Conservation (phyloP, 2,329 filamentous ascomycete species). For the Venturia asperata region DNA sequence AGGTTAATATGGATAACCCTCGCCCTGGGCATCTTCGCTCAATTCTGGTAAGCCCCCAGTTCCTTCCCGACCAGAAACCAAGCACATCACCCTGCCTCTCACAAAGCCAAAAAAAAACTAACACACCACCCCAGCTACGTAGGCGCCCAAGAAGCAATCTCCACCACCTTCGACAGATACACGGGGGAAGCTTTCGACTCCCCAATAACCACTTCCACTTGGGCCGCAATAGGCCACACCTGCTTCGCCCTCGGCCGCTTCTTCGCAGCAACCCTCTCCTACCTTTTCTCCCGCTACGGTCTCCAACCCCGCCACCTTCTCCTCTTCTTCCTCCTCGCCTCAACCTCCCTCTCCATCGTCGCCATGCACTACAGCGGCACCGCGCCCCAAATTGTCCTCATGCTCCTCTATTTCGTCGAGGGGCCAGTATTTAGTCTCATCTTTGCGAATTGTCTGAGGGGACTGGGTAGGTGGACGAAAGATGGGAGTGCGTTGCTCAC, state of each 20-base stretch:
- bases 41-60: conserved; percentile 39
- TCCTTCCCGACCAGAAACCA: background rate
- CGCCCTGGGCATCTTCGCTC: conserved; percentile 46
- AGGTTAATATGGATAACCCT: conserved; percentile 50
- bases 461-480: conserved; percentile 52
- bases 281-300: conserved; percentile 29
- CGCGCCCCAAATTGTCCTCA: conserved; percentile 33
- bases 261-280: conserved; percentile 45
- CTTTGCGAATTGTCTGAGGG: conserved; percentile 52
- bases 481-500: conserved; percentile 48
- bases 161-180: conserved; percentile 42
- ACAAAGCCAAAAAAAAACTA: too few relatives aligned
- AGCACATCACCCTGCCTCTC: too few relatives aligned
- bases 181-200: conserved; percentile 23
- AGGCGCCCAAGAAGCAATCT: conserved; percentile 52
- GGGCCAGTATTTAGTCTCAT: conserved; percentile 54
- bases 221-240: conserved; percentile 46
- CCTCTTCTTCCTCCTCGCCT: conserved; percentile 45
- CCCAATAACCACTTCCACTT: conserved; percentile 23
- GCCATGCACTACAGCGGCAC: conserved; percentile 44
- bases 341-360: conserved; percentile 46
- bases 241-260: conserved; percentile 54
- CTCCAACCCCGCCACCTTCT: conserved; percentile 54
- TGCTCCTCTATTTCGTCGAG: conserved; percentile 53
- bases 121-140: conserved; percentile 38